A percentile compares a stretch with the other conserved stretches of the same genome.
Conservation (phyloP, 1,284 basidiomycete genomes). For the Tranzscheliella williamsii region DNA sequence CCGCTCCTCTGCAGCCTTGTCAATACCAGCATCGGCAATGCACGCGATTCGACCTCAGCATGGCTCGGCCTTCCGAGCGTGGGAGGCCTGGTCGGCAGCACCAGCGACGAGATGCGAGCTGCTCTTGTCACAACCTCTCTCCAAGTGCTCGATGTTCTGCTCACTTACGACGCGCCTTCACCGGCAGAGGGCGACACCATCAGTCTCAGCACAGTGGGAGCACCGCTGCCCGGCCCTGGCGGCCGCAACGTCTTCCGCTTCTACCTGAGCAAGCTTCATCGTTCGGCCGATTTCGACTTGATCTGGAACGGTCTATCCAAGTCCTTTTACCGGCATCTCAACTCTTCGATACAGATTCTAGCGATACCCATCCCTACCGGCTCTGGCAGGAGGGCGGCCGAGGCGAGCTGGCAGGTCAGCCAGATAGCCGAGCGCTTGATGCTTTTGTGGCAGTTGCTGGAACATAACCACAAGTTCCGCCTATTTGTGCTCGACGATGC, state of each 20-base stretch:
- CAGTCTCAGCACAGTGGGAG: constrained; percentile 23
- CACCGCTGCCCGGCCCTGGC: constrained; percentile 14
- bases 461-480: constrained; percentile 50
- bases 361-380: constrained; percentile 22
- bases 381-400: constrained; percentile 12
- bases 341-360: constrained; percentile 27
- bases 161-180: constrained; percentile 40
- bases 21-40: constrained; percentile 48
- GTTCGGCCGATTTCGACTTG: constrained; percentile 49
- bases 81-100: constrained; percentile 18
- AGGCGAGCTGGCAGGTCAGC: constrained; percentile 26
- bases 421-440: constrained; percentile 50
- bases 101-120: constrained; percentile 31
- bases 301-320: constrained; percentile 31
- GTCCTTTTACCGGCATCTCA: constrained; percentile 32
- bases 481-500: constrained; percentile 41
- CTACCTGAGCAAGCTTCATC: constrained; percentile 56
- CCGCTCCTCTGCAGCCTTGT: constrained; percentile 56
- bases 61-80: constrained; percentile 30
- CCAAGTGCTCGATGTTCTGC: constrained; percentile 48
- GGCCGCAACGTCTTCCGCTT: constrained; percentile 48
- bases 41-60: constrained; percentile 19
- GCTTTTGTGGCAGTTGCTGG: constrained; percentile 47
- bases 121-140: constrained; percentile 37
- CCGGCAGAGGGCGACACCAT: constrained; percentile 18